These are phyloP conservation scores for Geranium brycei DNA, from an alignment of 345 rosid genomes.

Conservation along the genomic window DNA sequence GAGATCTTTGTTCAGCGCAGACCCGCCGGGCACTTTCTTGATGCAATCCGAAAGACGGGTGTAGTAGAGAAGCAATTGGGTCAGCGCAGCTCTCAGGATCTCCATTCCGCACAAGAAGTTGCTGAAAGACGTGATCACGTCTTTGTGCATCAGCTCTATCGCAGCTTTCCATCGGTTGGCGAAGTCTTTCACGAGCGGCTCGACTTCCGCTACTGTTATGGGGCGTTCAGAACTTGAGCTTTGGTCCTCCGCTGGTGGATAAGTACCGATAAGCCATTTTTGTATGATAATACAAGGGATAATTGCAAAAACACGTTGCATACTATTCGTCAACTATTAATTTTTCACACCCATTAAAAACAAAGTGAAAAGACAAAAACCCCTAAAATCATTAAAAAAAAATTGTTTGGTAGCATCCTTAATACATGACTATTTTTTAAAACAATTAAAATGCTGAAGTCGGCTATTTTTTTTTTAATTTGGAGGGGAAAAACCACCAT, in stretches of 20 bases:
- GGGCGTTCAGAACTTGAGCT: conserved; percentile 50
- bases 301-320: too few relatives aligned
- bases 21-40: conserved; percentile 65
- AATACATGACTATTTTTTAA: too few relatives aligned
- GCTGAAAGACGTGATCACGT: conserved; percentile 94
- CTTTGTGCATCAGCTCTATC: conserved; percentile 96
- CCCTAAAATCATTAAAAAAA: too few relatives aligned
- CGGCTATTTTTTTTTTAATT: too few relatives aligned
- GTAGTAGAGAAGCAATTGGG: conserved; percentile 85
- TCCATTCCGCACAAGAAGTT: conserved; percentile 96
- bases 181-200: conserved; percentile 78
- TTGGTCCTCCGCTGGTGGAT: conserved; percentile 63
- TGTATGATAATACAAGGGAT: too few relatives aligned
- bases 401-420: too few relatives aligned
- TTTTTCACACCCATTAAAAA: too few relatives aligned
- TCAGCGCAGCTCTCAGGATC: conserved; percentile 85
- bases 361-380: too few relatives aligned
- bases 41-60: conserved; percentile 85
- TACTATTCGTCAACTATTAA: too few relatives aligned
- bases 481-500: too few relatives aligned
- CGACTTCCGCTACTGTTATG: conserved; percentile 61
- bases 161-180: conserved; percentile 86
- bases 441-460: too few relatives aligned
- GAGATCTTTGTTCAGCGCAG: conserved; percentile 77
- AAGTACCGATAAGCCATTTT: neutral